Evolutionary conservation across 768 basidiomycete genomes (phyloP), one percentile per base, ranked within the genome.

Genomic region (Mycena venus): DNA sequence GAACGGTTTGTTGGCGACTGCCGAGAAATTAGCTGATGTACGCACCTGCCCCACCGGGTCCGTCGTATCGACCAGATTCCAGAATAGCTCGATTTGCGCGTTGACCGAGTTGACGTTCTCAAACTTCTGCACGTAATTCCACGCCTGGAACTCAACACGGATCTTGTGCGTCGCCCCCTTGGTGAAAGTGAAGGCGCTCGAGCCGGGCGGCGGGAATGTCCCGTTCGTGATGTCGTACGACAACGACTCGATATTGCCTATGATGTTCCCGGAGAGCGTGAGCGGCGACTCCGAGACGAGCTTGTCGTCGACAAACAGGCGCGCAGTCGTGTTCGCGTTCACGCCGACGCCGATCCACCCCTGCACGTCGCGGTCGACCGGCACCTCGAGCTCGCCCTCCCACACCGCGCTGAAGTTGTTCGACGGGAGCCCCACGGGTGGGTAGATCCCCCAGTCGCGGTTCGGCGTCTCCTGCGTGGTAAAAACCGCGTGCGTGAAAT

Each of bases 351-450:
- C 79, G 44, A 80, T 68, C 68, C 71, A 80, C 8, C 79, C 79
- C 29, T 67, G 49, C 1, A 80, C 77, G 21, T 64, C 75, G 23
- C 56, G 67, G 47, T 78, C 76, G 9, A 80, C 79, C n/a, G 79
- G 79, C 15, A 78, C 78, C 27, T 47, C 59, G 23, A 80, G 62
- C 29, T 38, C 67, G 66, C 79, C 79, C 75, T 80, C 79, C 79
- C 79, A 80, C 42, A 80, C 70, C 11, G 70, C 79, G 63, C 78
- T 79, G 47, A 79, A 80, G 63, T 80, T 80, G 71, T 80, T 80
- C 27, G 79, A 80, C 38, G 79, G 79, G 7, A 80, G 75, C 17
- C 77, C 77, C 38, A 66, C 65, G 23, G 79, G 79, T 60, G 79
- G 79, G 72, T 80, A 80, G 21, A 80, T 59, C 38, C 79, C 79